These are phyloP conservation scores for Rubroshorea leprosula DNA, from an alignment of 345 rosid genomes.

Conservation along the genomic window DNA sequence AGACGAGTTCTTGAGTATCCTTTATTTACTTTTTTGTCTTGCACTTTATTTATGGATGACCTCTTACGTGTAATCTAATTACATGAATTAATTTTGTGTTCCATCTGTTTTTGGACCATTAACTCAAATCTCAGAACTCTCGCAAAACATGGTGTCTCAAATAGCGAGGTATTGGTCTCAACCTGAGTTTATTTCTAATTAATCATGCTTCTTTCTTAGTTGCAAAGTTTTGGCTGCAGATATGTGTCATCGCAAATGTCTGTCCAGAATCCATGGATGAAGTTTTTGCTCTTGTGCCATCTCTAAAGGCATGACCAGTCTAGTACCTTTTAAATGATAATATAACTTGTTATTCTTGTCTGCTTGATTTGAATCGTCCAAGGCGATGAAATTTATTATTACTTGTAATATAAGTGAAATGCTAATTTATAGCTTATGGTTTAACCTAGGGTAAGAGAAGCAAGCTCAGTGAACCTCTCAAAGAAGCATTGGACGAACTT, in stretches of 20 bases:
- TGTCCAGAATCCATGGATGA: constrained; percentile 76
- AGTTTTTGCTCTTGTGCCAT: constrained; percentile 70
- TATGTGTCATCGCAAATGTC: constrained; percentile 61
- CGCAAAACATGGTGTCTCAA: constrained; percentile 45
- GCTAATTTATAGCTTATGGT: neutral
- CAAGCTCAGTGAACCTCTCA: constrained; percentile 8
- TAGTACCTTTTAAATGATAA: neutral
- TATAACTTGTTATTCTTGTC: neutral
- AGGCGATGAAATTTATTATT: neutral
- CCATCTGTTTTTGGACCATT: constrained; percentile 24
- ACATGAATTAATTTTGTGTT: constrained; percentile 11
- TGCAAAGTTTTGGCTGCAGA: constrained; percentile 38
- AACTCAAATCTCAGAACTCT: constrained; percentile 54
- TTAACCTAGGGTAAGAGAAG: constrained; percentile 6
- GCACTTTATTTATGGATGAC: constrained; percentile 1
- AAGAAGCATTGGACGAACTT: constrained; percentile 12
- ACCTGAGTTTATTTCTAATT: constrained; percentile 11
- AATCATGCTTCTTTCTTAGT: constrained; percentile 16
- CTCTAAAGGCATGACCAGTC: constrained; percentile 56
- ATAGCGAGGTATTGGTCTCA: constrained; percentile 63
- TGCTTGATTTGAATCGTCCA: neutral
- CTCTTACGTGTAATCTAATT: constrained; percentile 3
- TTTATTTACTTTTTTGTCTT: constrained; percentile 20
- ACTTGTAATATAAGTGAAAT: neutral
- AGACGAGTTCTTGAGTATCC: constrained; percentile 81